These are phyloP conservation scores for Perkinsus marinus DNA, from an alignment of 169 alveolate species.

Conservation along the genomic window DNA sequence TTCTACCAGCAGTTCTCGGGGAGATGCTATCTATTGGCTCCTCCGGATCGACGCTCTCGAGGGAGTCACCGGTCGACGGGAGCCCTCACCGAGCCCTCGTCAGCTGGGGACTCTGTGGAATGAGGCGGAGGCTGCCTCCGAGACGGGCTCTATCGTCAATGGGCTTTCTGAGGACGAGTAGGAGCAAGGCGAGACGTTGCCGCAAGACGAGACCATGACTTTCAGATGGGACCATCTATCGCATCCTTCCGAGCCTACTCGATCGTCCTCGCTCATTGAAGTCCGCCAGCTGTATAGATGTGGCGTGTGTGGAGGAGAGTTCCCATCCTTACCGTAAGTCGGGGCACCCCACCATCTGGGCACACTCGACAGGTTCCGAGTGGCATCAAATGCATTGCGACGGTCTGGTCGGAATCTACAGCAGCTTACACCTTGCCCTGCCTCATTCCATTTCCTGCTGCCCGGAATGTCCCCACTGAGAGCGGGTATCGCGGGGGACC, in stretches of 20 bases:
- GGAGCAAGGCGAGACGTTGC: too few species aligned
- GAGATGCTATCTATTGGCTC: background rate
- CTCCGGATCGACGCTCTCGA: background rate
- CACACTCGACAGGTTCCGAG: background rate
- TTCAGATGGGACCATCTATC: too few species aligned
- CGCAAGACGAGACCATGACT: too few species aligned
- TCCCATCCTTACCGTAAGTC: background rate
- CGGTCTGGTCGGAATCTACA: background rate
- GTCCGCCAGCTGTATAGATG: background rate
- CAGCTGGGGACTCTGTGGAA: too few species aligned
- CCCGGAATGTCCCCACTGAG: background rate
- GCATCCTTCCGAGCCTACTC: too few species aligned
- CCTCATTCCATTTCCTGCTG: background rate
- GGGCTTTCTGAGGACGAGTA: too few species aligned
- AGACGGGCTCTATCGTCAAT: too few species aligned
- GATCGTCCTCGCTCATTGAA: too few species aligned
- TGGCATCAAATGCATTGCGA: background rate
- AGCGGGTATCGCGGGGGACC: background rate
- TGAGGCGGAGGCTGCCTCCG: too few species aligned
- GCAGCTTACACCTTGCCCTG: background rate
- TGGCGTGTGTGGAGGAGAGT: background rate
- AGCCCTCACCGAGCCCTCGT: too few species aligned
- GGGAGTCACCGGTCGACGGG: background rate
- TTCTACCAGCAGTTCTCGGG: background rate
- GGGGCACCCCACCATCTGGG: background rate